Base-by-base conservation (phyloP, 1,284 basidiomycete species). In the Microbotryum saponariae region DNA sequence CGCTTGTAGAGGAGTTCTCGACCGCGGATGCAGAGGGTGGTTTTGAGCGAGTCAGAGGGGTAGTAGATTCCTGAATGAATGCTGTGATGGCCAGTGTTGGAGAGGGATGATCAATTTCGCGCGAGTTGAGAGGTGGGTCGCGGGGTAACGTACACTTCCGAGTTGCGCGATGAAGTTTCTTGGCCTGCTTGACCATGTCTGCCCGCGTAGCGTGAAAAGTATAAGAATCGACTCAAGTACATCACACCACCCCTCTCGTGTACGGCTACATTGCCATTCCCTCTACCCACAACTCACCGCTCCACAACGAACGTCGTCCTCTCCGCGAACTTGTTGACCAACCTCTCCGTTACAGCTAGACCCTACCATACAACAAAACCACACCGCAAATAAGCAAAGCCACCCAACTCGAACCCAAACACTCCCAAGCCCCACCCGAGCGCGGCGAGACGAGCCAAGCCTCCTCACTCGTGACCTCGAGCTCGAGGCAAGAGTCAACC, bases 291-390 rank as follows among this genome's bases (percentile, higher is more conserved):
- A 42, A 42, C 73, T 74, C 89, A 86, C 67, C 94, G 79, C 74
- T 98, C 94, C 0, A 97, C 82, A 2, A 97, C 78, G 73, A 85
- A 89, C 0, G 89, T 93, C 5, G 88, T 85, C 74, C 85, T 86
- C 5, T 79, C 76, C 1, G 83, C 87, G 75, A 84, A 88, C 29
- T 79, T 80, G 55, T 82, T 79, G 8, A 83, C 82, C 8, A 97
- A 79, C 6, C 83, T 82, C 58, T 88, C 84, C 0, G 91, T 90
- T 58, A 96, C 82, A 1, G 92, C 87, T 21, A 98, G 82, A 0
- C 94, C 94, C 83, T 1, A 90, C 86, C 31, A 10, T 31, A 58
- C 91, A 87, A 89, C 12, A 45, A 6, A 5, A 25, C 6, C 51
- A n/a, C 21, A 31, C 31, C 31, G 31, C 31, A 31, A 1, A 31